Base-by-base conservation (phyloP, 257 asterid genomes). In the Petunia axillaris region DNA sequence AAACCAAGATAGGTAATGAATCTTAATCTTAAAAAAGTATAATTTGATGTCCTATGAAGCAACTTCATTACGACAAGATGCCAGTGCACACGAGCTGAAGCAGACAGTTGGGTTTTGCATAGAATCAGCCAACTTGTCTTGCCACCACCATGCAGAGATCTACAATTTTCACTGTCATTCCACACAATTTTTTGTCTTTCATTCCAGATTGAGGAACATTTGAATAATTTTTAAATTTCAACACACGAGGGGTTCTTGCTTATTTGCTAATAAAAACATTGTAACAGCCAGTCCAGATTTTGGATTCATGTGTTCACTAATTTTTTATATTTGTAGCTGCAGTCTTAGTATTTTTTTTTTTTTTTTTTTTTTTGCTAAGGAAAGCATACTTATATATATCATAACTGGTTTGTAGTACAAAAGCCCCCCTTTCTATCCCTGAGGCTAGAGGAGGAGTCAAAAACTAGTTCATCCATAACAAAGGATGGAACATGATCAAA, bases 41-140 rank as follows among this genome's bases (percentile, higher is more conserved):
- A 25, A 48, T 25, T 25, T 48, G 44, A 25, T 71, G 60, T 5
- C 60, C 6, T 48, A 48, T 50, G 2, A 46, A 70, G 16, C 77
- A 70, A 46, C 77, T 25, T 46, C 77, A 46, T 70, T 70, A 70
- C 38, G 77, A 70, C 44, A 65, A 65, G 16, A 1, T 65, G 73
- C 73, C 48, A 65, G 50, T 13, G 50, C 13, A 14, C 74, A 65
- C 52, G 52, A 65, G 74, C 71, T 38, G 37, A 64, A 38, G 40
- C 35, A 38, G 35, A 64, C 10, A 38, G 48, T 64, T 62, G 1
- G 4, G 8, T 64, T 11, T 38, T 38, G 9, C 71, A 6, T 39
- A 64, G 8, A 37, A 11, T 64, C 5, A 46, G 71, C 74, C 52
- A 48, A 10, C 60, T 71, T 71, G 77, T 71, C 77, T 48, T 71